Evolutionary conservation across 352 stramenopile species (phyloP).

Genomic region (Phytophthora brassicae): DNA sequence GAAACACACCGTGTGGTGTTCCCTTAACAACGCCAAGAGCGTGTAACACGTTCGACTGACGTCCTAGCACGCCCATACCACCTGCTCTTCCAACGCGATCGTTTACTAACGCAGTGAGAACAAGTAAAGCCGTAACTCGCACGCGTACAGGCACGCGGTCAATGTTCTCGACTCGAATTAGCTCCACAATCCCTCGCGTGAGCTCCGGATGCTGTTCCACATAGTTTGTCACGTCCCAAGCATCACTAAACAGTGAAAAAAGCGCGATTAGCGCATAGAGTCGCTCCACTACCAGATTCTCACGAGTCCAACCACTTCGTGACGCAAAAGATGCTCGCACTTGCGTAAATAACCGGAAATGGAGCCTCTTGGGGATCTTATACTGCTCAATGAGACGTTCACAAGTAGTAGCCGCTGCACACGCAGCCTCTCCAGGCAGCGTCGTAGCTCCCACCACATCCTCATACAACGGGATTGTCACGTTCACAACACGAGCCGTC

Average conservation of each 20-base stretch:
- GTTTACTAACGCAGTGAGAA: conserved; percentile 78
- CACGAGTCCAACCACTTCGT: conserved; percentile 31
- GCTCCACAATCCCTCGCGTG: conserved; percentile 66
- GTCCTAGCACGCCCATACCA: conserved; percentile 67
- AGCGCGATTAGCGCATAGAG: conserved; percentile 69
- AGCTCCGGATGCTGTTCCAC: conserved; percentile 80
- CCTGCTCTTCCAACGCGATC: conserved; percentile 67
- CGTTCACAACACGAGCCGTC: conserved; percentile 37
- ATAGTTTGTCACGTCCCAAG: conserved; percentile 75
- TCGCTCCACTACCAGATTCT: conserved; percentile 67
- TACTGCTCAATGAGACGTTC: conserved; percentile 56
- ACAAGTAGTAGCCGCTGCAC: conserved; percentile 44
- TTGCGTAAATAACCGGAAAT: conserved; percentile 73
- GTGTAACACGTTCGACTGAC: conserved; percentile 79
- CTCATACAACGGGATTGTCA: conserved; percentile 41
- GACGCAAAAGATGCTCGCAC: conserved; percentile 53
- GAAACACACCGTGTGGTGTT: conserved; percentile 76
- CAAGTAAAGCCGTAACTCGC: conserved; percentile 61
- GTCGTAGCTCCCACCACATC: conserved; percentile 26
- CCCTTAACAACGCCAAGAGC: conserved; percentile 80
- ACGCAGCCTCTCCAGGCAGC: conserved; percentile 27
- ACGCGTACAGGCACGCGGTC: conserved; percentile 62
- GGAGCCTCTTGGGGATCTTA: conserved; percentile 59
- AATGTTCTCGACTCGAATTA: conserved; percentile 72
- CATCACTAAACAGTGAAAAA: conserved; percentile 78